Evolutionary conservation across 2,329 filamentous ascomycete species (phyloP), one percentile per base, ranked within the genome.

Genomic region (Alternaria ethzedia): DNA sequence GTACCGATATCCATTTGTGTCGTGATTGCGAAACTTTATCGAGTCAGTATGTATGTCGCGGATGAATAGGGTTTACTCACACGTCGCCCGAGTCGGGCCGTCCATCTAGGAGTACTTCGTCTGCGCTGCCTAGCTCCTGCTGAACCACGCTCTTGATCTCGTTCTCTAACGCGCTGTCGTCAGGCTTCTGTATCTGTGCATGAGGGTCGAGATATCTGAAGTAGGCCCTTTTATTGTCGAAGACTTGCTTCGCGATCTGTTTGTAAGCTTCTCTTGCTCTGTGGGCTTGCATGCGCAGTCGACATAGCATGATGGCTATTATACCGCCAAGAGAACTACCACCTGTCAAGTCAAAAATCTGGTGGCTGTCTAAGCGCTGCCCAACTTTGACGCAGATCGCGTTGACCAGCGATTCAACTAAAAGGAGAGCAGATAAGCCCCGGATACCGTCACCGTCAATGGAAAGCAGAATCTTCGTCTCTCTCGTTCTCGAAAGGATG

Each of bases 391-490:
- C 66, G 60, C 75, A 77, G 2, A 78, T 64, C 3, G 75, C 75
- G 54, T 75, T 75, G 21, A 78, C 71, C 3, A 78, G 64, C 1
- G 75, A 75, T 54, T 78, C 75, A 2, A 78, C 68, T 28, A 77
- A 50, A 4, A 78, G 61, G 9, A 75, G 65, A 25, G 74, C 57
- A 17, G 75, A 77, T 7, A 78, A 65, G 23, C 75, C 75, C 15
- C 75, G 71, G 26, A 78, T 67, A 6, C 75, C 75, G 52, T 77
- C 74, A 2, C 75, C 75, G 46, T 78, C 75, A 9, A 78, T 69
- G 11, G 73, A 76, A 15, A 78, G 74, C 7, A 78, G 58, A 17
- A 78, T 70, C 28, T 78, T 78, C 4, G 71, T 75, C 54, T 77
- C 72, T 54, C 75, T 66, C 25, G 61, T 70, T 21, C 61, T 60